Evolutionary conservation across 768 basidiomycete genomes (phyloP), one percentile per base, ranked within the genome.

Genomic region (Rubroboletus pulcherrimus): DNA sequence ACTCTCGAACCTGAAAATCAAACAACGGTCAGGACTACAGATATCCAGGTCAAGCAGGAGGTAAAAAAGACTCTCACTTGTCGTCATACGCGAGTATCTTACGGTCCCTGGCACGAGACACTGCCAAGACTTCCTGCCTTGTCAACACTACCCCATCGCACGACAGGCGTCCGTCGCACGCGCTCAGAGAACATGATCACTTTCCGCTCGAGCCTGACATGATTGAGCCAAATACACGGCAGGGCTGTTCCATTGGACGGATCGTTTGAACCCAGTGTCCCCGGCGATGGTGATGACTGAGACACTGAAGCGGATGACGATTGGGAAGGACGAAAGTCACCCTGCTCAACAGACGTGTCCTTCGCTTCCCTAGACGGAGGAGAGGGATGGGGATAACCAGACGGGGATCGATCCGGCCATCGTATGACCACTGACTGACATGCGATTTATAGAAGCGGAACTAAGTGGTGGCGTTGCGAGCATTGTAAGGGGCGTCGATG

Each of bases 181-280:
- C 26, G 26, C 26, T 26, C 26, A 26, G 26, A 26, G 2, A 26
- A 26, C 26, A 5, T 26, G 26, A 26, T 26, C 5, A 26, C 26
- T 26, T 26, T 26, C 26, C 26, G 77, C 0, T 93, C 93, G 38
- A 98, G 77, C 30, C 91, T 78, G 1, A 94, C 96, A 17, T 86
- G 78, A 47, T 97, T 92, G 15, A 98, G 26, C 96, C 96, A 99
- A 19, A 93, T 80, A 71, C 87, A 94, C 2, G 61, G 63, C 2
- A 76, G 76, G 31, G 38, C 0, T 34, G 50, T 39, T n/a, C 40
- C 40, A 10, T 54, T 42, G 59, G 50, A 46, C 2, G 34, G 1
- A 46, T 47, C 39, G 15, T 38, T 33, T 21, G 49, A 52, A 34
- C 31, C 43, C n/a, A 2, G 19, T 14, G 49, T 12, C 12, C 19